Conservation (phyloP, 495 filamentous ascomycete genomes). For the Penicillium waksmanii region DNA sequence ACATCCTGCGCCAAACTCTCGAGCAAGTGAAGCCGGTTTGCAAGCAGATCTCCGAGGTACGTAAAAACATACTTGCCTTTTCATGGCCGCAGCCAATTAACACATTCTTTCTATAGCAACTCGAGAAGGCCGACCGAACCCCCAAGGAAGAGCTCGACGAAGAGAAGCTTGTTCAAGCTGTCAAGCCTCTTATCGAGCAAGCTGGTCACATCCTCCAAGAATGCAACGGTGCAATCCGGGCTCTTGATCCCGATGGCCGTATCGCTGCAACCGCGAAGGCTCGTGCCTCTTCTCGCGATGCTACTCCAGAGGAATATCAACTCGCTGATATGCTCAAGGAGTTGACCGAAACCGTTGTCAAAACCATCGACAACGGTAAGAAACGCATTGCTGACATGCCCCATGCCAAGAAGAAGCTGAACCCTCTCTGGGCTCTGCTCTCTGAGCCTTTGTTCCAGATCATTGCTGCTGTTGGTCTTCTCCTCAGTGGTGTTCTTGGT, state of each 20-base stretch:
- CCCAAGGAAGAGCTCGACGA: conserved; percentile 93
- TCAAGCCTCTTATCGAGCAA: conserved; percentile 87
- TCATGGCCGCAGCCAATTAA: conserved; percentile 7
- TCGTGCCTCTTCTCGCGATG: conserved; percentile 77
- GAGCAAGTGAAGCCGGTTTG: conserved; percentile 83
- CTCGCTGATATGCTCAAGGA: conserved; percentile 86
- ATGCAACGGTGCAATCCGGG: conserved; percentile 87
- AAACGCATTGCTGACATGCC: conserved; percentile 88
- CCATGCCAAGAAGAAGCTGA: conserved; percentile 90
- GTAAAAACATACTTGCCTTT: conserved; percentile 7
- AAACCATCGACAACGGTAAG: conserved; percentile 86
- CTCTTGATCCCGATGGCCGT: conserved; percentile 84
- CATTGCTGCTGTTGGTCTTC: conserved; percentile 83
- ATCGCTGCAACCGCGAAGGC: conserved; percentile 87
- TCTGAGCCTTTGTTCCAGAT: conserved; percentile 90
- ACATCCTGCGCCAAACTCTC: conserved; percentile 75
- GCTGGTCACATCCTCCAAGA: conserved; percentile 80
- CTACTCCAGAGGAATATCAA: conserved; percentile 82
- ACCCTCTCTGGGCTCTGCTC: conserved; percentile 82
- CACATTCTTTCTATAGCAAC: conserved; percentile 53
- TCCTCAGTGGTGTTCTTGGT: conserved; percentile 80
- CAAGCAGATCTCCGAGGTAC: conserved; percentile 84
- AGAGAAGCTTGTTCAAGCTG: conserved; percentile 80
- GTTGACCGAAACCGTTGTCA: conserved; percentile 61
- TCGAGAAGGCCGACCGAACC: conserved; percentile 79